Base-by-base conservation (phyloP, 352 stramenopile species). In the Phytophthora megakarya region DNA sequence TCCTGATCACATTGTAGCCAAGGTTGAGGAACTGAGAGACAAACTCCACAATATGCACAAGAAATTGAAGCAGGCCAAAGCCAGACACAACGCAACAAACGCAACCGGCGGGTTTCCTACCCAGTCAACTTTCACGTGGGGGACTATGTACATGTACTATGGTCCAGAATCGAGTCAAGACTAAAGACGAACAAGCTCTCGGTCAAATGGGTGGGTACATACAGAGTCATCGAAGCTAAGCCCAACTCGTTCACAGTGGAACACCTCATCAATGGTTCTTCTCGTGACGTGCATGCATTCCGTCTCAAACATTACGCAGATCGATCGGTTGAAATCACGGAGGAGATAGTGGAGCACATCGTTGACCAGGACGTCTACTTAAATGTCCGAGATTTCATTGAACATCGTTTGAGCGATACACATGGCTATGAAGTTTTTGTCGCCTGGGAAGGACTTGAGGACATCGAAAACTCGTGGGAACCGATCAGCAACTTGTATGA, bases 221-320 rank as follows among this genome's bases (percentile, higher is more conserved):
- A 42, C 13, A 15, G 12, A 30, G 18, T 40, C 8, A 19, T 40
- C 8, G 45, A 40, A 13, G 28, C 45, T n/a, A 40, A 53, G 4
- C 10, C 26, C 10, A 51, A 53, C 28, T 53, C n/a, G 3, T 40
- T 53, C 9, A 26, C 45, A n/a, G 28, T 40, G 11, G 28, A 53
- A 13, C 26, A 40, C 7, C 10, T 53, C 23, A 28, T 26, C 30
- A 19, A 40, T 19, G 44, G 25, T 1, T 16, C 42, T 8, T 25
- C 13, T 9, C 23, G 28, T 23, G 28, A 53, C 12, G 19, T 28
- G 1, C 45, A 53, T 13, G 23, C 45, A 5, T 53, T 28, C 7
- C n/a, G 28, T 12, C 28, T 53, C 1, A 53, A 53, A 53, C 45
- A 33, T 12, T 33, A 33, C 13, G 42, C 42, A 9, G 42, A 48